Evolutionary conservation across 2,329 filamentous ascomycete species (phyloP).

Genomic region (Ophiostoma ips): DNA sequence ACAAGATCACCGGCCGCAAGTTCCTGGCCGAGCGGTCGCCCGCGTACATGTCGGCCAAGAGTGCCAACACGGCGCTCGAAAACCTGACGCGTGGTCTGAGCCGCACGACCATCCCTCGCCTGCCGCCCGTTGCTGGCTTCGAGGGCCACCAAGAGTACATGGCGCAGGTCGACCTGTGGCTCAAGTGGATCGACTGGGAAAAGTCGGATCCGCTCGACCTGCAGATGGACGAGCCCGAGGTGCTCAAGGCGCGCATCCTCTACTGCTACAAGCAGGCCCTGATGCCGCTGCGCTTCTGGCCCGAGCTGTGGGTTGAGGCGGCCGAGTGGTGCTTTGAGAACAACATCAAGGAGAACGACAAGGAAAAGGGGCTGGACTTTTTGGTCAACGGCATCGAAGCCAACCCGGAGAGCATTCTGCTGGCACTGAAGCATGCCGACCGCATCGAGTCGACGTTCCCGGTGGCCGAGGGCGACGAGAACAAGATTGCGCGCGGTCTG

Average conservation of each 20-base stretch:
- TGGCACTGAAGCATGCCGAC: conserved; percentile 82
- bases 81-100: conserved; percentile 68
- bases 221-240: conserved; percentile 62
- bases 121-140: conserved; percentile 75
- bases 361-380: conserved; percentile 55
- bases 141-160: conserved; percentile 75
- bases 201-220: conserved; percentile 83
- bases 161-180: conserved; percentile 79
- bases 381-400: conserved; percentile 70
- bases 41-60: conserved; percentile 90
- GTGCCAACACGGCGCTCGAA: conserved; percentile 78
- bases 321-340: conserved; percentile 86
- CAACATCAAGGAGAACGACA: conserved; percentile 47
- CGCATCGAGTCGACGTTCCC: conserved; percentile 68
- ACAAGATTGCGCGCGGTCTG: conserved; percentile 59
- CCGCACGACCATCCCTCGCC: conserved; percentile 61
- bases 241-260: conserved; percentile 65
- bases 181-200: conserved; percentile 89
- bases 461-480: conserved; percentile 62
- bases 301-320: conserved; percentile 90
- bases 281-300: conserved; percentile 89
- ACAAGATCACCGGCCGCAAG: conserved; percentile 88
- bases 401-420: conserved; percentile 84
- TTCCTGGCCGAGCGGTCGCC: conserved; percentile 87
- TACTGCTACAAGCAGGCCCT: conserved; percentile 89